Evolutionary conservation across 148 eudicot genomes (phyloP).

Genomic region (Fagopyrum homotropicum): DNA sequence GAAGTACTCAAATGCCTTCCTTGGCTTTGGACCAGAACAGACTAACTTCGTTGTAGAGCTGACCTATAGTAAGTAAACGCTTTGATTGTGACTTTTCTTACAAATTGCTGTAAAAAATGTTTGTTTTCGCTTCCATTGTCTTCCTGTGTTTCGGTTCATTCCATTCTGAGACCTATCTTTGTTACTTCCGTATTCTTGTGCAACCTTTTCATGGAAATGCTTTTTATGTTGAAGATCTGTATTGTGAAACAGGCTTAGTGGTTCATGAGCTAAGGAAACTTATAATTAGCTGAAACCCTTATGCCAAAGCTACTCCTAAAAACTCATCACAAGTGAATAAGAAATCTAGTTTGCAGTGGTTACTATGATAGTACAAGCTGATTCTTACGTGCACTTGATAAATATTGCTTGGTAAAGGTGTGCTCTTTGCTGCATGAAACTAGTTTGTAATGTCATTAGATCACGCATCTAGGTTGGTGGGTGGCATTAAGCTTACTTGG

Average conservation of each 20-base stretch:
- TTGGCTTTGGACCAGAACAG: conserved; percentile 79
- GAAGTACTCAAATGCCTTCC: conserved; percentile 80
- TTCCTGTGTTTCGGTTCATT: not conserved
- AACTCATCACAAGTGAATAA: not conserved
- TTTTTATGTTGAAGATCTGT: too few relatives aligned
- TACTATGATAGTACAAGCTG: not conserved
- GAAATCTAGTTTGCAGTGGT: not conserved
- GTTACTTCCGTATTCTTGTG: not conserved
- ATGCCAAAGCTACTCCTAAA: not conserved
- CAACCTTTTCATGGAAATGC: not conserved
- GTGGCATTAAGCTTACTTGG: too few relatives aligned
- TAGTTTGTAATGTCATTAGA: too few relatives aligned
- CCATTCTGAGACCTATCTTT: too few relatives aligned
- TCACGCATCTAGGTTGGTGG: too few relatives aligned
- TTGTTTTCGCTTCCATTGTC: not conserved
- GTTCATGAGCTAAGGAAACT: not conserved
- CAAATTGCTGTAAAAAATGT: not conserved
- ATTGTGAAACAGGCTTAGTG: not conserved
- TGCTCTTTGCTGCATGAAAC: too few relatives aligned
- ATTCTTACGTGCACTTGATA: not conserved
- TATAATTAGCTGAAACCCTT: not conserved
- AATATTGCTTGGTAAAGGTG: too few relatives aligned
- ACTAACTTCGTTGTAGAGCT: conserved; percentile 65
- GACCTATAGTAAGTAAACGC: conserved; percentile 57
- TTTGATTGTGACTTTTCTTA: not conserved